Evolutionary conservation across 1,284 basidiomycete species (phyloP).

Genomic region (Mycena sp.): DNA sequence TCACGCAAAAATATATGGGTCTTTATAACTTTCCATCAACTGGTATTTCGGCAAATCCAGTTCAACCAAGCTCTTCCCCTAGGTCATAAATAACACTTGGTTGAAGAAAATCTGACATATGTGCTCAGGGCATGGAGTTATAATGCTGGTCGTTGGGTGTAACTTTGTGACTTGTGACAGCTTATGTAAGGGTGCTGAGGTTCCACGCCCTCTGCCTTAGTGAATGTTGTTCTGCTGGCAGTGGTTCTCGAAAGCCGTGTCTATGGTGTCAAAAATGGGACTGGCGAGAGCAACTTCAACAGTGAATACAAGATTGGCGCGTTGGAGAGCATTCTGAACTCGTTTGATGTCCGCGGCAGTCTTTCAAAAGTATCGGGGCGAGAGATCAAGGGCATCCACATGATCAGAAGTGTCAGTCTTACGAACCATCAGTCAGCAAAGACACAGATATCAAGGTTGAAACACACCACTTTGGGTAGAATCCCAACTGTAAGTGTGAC

Average conservation of each 20-base stretch:
- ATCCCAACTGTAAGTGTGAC: neutral
- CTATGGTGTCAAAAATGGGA: neutral
- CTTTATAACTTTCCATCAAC: too few relatives aligned
- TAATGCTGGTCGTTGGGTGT: too few relatives aligned
- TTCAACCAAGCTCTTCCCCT: too few relatives aligned
- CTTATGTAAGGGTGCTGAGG: too few relatives aligned
- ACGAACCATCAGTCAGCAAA: neutral
- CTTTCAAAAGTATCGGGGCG: neutral
- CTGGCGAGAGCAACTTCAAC: neutral
- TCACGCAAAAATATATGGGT: too few relatives aligned
- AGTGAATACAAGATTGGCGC: neutral
- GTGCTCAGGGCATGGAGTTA: too few relatives aligned
- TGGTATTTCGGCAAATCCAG: too few relatives aligned
- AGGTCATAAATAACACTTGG: too few relatives aligned
- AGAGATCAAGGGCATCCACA: neutral
- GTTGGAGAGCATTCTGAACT: neutral
- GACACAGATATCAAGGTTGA: neutral
- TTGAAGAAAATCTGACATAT: too few relatives aligned
- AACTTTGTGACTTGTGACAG: too few relatives aligned
- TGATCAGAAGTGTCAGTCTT: neutral
- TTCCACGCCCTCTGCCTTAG: too few relatives aligned
- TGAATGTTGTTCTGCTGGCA: neutral
- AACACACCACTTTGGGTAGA: constrained; percentile 1
- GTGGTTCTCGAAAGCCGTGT: neutral
- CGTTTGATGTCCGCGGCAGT: neutral